A percentile compares a stretch with the other conserved stretches of the same genome.
Evolutionary conservation across 805 yeast species (phyloP).

Genomic region (Metschnikowia gelsemii): DNA sequence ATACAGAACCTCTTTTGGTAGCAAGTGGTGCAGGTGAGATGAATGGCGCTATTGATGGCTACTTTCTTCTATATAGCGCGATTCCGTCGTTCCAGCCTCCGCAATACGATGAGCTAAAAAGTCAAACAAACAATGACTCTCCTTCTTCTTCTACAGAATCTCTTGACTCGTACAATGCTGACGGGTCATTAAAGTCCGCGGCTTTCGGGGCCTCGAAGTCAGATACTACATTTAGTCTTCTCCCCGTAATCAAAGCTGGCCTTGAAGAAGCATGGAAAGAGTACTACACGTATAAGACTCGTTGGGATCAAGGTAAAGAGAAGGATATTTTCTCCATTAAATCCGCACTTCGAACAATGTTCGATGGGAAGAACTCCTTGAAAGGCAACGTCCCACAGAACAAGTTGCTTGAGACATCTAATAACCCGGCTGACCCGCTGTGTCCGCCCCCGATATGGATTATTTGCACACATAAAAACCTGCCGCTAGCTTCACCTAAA

Average conservation of each 20-base stretch:
- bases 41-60: conserved; percentile 75
- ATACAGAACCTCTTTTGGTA: conserved; percentile 65
- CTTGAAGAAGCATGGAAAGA: conserved; percentile 75
- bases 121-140: conserved; percentile 2
- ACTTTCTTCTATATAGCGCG: conserved; percentile 65
- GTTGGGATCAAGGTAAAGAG: conserved; percentile 66
- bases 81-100: conserved; percentile 67
- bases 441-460: conserved; percentile 65
- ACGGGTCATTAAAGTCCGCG: conserved; percentile 9
- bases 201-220: conserved; percentile 4
- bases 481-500: conserved; percentile 58
- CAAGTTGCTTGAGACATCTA: conserved; percentile 26
- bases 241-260: conserved; percentile 52
- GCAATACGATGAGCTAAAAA: conserved; percentile 38
- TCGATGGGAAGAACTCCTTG: conserved; percentile 44
- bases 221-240: conserved; percentile 33
- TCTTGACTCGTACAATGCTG: conserved; percentile 7
- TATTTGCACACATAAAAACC: conserved; percentile 61
- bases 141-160: conserved; percentile 11
- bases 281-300: conserved; percentile 50
- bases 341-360: conserved; percentile 54
- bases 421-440: conserved; percentile 36
- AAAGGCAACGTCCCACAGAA: conserved; percentile 5
- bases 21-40: conserved; percentile 80
- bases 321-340: conserved; percentile 63